Evolutionary conservation across 1,284 basidiomycete genomes (phyloP), one percentile per base, ranked within the genome.

Genomic region (Cutaneotrichosporon spelunceum): DNA sequence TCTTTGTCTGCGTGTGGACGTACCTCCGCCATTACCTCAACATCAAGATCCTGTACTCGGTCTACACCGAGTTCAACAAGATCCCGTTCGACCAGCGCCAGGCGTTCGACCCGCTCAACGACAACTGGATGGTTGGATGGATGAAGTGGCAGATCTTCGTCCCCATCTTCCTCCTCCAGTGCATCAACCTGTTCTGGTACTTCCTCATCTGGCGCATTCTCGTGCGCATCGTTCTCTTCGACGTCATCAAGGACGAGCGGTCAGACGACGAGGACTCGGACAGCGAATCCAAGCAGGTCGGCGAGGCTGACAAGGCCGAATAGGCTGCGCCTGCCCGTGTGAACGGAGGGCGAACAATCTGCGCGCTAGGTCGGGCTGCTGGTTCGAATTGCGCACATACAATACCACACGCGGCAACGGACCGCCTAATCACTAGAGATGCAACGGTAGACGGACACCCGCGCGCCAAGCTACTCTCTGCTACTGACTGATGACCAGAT

Each of bases 11-110:
- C 48, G 79, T 90, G 9, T 97, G 94, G 93, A 87, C 88, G 4
- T 99, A 99, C 78, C 93, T 96, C 84, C 90, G 96, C 1, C 94
- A 97, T 77, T 97, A 90, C 76, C 82, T 96, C 34, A 98, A 97
- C 76, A 78, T 95, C 47, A 80, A 83, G 56, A 96, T 99, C 24
- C 84, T 99, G 29, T 89, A 84, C 81, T 93, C 91, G 1, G 89
- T 97, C 1, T 94, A 87, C 87, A 82, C 75, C 34, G 85, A 99
- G 72, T 92, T 87, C 65, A 84, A 90, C 60, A 79, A 89, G 16
- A 83, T 92, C 62, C 91, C 90, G 89, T 92, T 19, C 19, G 57
- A 59, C 30, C 47, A 55, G 42, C 62, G 62, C 21, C 75, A 47
- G 42, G 44, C 33, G 27, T 93, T 88, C 84, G 79, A 80, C 11